phyloP scores from a whole-genome alignment of 2,329 filamentous ascomycete genomes.

The Blastomyces gilchristii region DNA sequence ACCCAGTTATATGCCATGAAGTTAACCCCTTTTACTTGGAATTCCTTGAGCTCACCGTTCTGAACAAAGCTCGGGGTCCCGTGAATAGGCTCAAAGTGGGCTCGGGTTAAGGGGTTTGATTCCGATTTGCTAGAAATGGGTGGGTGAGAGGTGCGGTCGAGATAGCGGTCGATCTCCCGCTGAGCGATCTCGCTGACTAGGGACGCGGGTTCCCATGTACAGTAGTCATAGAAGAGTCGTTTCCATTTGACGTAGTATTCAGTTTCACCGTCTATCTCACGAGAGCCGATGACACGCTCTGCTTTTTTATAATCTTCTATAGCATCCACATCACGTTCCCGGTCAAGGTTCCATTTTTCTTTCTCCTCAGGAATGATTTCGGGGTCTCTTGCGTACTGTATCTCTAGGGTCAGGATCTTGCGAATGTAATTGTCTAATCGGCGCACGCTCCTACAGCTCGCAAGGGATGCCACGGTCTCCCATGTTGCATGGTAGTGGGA shows the following conservation, averaged over 20 bases:
- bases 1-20: slow-evolving; percentile 96
- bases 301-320: slow-evolving; percentile 84
- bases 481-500: slow-evolving; percentile 94
- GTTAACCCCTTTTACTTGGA: slow-evolving; percentile 88
- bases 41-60: slow-evolving; percentile 75
- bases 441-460: slow-evolving; percentile 70
- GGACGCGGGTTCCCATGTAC: slow-evolving; percentile 79
- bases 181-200: slow-evolving; percentile 71
- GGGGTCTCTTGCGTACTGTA: slow-evolving; percentile 62
- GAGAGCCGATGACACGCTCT: slow-evolving; percentile 79
- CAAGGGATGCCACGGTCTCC: slow-evolving; percentile 68
- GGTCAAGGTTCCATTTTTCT: slow-evolving; percentile 90
- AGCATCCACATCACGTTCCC: slow-evolving; percentile 80
- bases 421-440: slow-evolving; percentile 92
- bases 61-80: slow-evolving; percentile 78
- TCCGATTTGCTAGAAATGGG: slow-evolving; percentile 73
- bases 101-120: slow-evolving; percentile 62
- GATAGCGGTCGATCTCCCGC: slow-evolving; percentile 79
- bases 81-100: slow-evolving; percentile 60
- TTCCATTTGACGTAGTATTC: slow-evolving; percentile 98
- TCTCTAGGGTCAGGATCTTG: slow-evolving; percentile 69
- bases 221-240: slow-evolving; percentile 81
- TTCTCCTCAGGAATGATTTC: slow-evolving; percentile 73
- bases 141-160: slow-evolving; percentile 70
- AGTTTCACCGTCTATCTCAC: slow-evolving; percentile 65